A percentile compares a stretch with the other conserved stretches of the same genome.
These are phyloP conservation scores for Amborella trichopoda DNA, from an alignment of 164 flowering plant species.

Conservation along the genomic window DNA sequence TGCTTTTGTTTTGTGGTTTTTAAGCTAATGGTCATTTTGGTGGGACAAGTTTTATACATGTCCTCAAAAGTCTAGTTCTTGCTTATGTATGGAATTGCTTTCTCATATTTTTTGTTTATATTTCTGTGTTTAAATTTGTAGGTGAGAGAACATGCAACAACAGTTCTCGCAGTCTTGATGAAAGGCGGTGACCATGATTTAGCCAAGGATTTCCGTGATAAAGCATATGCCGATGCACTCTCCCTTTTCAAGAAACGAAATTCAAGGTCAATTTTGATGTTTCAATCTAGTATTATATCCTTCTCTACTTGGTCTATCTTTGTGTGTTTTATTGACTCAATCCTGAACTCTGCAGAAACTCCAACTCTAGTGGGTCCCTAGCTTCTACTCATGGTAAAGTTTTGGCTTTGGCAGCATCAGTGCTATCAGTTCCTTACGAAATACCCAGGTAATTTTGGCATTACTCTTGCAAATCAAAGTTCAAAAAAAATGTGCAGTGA, in stretches of 20 bases:
- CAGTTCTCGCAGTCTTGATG: constrained; percentile 89
- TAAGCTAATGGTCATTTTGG: no score
- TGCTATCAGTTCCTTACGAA: constrained; percentile 90
- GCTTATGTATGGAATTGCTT: no score
- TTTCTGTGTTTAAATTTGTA: constrained; percentile 15
- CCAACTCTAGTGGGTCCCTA: constrained; percentile 24
- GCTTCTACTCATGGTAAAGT: constrained; percentile 79
- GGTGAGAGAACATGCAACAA: constrained; percentile 98
- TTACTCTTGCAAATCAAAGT: no score
- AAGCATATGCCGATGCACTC: constrained; percentile 56
- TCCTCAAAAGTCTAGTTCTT: no score
- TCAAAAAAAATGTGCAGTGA: no score
- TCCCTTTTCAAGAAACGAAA: constrained; percentile 35
- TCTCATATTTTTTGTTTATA: no score
- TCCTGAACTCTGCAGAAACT: constrained; percentile 29
- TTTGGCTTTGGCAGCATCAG: constrained; percentile 90
- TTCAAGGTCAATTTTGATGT: constrained; percentile 27
- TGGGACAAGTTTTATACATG: no score
- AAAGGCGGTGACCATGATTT: constrained; percentile 77
- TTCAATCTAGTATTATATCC: not conserved
- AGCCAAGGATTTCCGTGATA: constrained; percentile 63
- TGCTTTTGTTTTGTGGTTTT: no score
- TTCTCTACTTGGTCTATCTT: not conserved
- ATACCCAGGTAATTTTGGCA: constrained; percentile 80
- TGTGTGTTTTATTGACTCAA: not conserved